Evolutionary conservation across 2,329 filamentous ascomycete genomes (phyloP), one percentile per base, ranked within the genome.

Genomic region (Hortaea werneckii): DNA sequence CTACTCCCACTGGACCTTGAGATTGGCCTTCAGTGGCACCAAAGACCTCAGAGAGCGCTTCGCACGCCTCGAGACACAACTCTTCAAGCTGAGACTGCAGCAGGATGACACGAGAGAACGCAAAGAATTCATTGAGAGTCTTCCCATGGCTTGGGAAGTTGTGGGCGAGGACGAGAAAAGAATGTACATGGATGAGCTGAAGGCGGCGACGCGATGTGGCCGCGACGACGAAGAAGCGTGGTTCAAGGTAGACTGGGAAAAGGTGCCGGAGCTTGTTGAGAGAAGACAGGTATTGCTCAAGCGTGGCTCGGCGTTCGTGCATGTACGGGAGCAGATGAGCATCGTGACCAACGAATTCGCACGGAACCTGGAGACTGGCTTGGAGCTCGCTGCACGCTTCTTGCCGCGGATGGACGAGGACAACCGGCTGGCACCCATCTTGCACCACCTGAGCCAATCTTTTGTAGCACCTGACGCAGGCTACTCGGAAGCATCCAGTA

Each of bases 161-260:
- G 85, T 96, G 1, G 72, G 75, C 0, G 85, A 88, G 1, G 82
- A 86, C 1, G 92, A 98, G 67, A 87, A 78, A 75, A 77, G 68
- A n/a, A 73, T 76, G 49, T 68, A 87, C 44, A 72, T 73, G 1
- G 70, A 77, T 0, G 76, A 85, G 48, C 66, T 94, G 43, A 68
- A 74, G 0, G 77, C 78, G 30, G 74, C 75, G 5, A 78, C 75
- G 2, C 70, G 72, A 5, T 57, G 74, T 70, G 64, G 48, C 60
- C 60, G 39, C 52, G 59, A 26, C 5, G 87, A 95, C 11, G 87
- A 95, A 37, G 87, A 92, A 58, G 80, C 73, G 27, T 98, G 87
- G 83, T 94, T 94, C 74, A 96, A 95, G 69, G 87, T 96, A 1
- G 87, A 95, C 59, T 98, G 90, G 88, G 85, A 88, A 62, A 79